Conservation (phyloP, 208 protist species). For the Naegleria fowleri region DNA sequence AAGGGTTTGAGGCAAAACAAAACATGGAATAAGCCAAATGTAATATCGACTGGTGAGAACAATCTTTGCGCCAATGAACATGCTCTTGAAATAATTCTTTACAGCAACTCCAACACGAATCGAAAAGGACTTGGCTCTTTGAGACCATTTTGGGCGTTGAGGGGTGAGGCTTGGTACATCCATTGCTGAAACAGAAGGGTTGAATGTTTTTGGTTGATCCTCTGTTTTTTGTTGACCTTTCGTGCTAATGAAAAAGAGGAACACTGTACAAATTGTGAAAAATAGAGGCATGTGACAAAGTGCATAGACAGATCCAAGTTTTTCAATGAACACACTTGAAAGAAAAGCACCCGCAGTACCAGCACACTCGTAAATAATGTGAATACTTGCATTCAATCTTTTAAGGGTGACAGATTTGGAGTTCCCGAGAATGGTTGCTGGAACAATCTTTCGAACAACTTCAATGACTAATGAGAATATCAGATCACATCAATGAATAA, state of each 20-base stretch:
- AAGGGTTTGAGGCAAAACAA: background rate
- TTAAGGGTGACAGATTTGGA: background rate
- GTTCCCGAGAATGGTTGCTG: background rate
- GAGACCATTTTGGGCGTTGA: background rate
- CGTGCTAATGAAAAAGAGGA: background rate
- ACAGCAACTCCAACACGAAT: background rate
- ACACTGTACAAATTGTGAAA: background rate
- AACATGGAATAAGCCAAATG: background rate
- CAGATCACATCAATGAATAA: too few species aligned
- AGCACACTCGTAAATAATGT: background rate
- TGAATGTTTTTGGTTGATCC: background rate
- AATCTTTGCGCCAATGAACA: background rate
- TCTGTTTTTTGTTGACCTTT: background rate
- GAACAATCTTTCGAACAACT: background rate
- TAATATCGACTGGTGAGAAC: background rate
- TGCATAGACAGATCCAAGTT: background rate
- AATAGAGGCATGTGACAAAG: background rate
- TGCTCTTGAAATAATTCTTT: background rate
- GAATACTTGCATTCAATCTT: background rate
- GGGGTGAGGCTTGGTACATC: background rate
- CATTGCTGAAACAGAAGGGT: background rate
- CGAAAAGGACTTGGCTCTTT: background rate
- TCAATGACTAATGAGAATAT: background rate
- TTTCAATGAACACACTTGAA: background rate
- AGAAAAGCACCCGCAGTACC: background rate